Evolutionary conservation across 805 yeast genomes (phyloP), one percentile per base, ranked within the genome.

Genomic region (Metahyphopichia silvanorum): DNA sequence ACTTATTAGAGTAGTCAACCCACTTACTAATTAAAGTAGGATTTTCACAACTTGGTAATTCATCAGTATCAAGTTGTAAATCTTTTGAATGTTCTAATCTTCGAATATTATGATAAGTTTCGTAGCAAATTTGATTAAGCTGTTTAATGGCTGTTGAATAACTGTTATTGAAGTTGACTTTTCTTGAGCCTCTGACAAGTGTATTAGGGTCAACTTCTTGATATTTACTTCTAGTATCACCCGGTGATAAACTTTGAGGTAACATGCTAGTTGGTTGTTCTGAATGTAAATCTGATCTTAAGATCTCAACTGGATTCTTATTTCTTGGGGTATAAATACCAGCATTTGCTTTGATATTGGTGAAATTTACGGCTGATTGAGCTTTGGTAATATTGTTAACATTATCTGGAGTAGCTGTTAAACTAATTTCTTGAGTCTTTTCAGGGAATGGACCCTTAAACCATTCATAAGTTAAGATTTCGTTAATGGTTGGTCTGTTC

Each of bases 1-100:
- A 94, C 57, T 84, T 87, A 63, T 89, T 88, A 17, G 96, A 84
- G 56, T 91, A 93, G 56, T 93, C 99, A 18, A 94, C 98, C 99
- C 99, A 93, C 55, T 91, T 89, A 39, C 94, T 84, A 26, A 91
- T 79, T 39, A 86, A 76, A 13, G 78, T 74, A 9, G 89, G 94
- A 41, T 76, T 73, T 43, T 70, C 73, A 37, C 69, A 63, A 6
- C 59, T 50, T 23, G 71, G 72, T 29, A 64, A 57, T 40, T 63
- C 69, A 24, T 51, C 42, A 18, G 60, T 47, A 29, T 57, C 65
- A 38, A 56, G 44, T 32, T 48, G 45, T 15, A 58, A 63, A 36
- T 61, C 44, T 27, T 57, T 55, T 27, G 63, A 54, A 29, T 56
- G 55, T 28, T 70, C 71, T 33, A 71, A 53, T 42, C 70, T 60